Percentiles rank a stretch among this genome's conserved stretches.
Conservation (phyloP, 805 yeast species). For the Schwanniomyces yamadae region DNA sequence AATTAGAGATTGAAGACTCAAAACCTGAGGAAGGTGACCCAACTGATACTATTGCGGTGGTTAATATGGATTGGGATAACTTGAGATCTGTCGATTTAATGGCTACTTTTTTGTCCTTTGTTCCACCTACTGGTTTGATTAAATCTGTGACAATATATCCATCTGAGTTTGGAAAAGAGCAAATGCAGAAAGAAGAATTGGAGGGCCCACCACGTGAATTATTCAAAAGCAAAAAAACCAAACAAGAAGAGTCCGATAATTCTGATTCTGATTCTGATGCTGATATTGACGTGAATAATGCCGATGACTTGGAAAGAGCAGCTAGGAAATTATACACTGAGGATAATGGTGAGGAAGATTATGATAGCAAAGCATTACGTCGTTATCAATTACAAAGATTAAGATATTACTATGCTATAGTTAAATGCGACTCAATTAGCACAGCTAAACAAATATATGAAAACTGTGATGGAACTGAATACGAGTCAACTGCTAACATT, state of each 20-base stretch:
- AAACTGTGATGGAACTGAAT: slow-evolving; percentile 92
- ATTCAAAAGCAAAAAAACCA: slow-evolving; percentile 51
- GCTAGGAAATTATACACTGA: slow-evolving; percentile 75
- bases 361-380: slow-evolving; percentile 79
- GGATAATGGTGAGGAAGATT: slow-evolving; percentile 79
- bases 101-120: slow-evolving; percentile 86
- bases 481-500: slow-evolving; percentile 90
- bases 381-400: slow-evolving; percentile 90
- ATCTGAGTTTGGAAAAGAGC: slow-evolving; percentile 89
- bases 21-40: slow-evolving; percentile 89
- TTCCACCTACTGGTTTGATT: slow-evolving; percentile 72
- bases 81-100: slow-evolving; percentile 81
- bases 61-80: slow-evolving; percentile 97
- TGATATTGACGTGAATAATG: slow-evolving; percentile 46
- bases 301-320: slow-evolving; percentile 52
- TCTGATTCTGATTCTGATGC: slow-evolving; percentile 31
- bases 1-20: slow-evolving; percentile 52
- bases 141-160: slow-evolving; percentile 73
- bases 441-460: slow-evolving; percentile 78
- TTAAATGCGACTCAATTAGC: slow-evolving; percentile 68
- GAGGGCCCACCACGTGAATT: slow-evolving; percentile 93
- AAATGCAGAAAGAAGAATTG: slow-evolving; percentile 82
- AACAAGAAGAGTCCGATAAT: slow-evolving; percentile 32
- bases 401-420: slow-evolving; percentile 90
- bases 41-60: slow-evolving; percentile 78